These are phyloP conservation scores for Citrus mangshanensis DNA, from an alignment of 345 rosid species.

Conservation along the genomic window DNA sequence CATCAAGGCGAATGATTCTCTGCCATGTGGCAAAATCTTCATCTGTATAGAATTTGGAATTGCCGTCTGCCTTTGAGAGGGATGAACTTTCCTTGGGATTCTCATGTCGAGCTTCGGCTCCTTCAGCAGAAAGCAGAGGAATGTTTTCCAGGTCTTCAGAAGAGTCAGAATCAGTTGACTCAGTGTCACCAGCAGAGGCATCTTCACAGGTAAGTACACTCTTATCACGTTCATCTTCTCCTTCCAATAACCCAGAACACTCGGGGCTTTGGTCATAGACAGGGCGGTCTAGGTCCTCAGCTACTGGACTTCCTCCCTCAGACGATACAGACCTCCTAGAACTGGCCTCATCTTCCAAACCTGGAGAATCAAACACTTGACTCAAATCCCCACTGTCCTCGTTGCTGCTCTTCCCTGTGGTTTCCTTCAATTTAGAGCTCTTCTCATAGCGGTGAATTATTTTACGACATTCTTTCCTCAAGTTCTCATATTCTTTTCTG, in stretches of 20 bases:
- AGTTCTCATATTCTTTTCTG: slow-evolving; percentile 69
- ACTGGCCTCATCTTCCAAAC: slow-evolving; percentile 39
- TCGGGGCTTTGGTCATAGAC: slow-evolving; percentile 10
- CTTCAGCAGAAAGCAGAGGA: slow-evolving; percentile 38
- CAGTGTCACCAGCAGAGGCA: slow-evolving; percentile 44
- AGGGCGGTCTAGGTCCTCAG: slow-evolving; percentile 29
- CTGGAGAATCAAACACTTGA: slow-evolving; percentile 48
- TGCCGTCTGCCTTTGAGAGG: slow-evolving; percentile 28
- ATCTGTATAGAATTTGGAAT: slow-evolving; percentile 33
- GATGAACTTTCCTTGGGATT: slow-evolving; percentile 30
- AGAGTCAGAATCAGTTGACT: slow-evolving; percentile 51
- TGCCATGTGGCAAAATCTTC: slow-evolving; percentile 88
- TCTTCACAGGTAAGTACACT: slow-evolving; percentile 48
- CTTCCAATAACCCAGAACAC: slow-evolving; percentile 31
- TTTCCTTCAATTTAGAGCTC: slow-evolving; percentile 39
- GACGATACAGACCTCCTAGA: slow-evolving; percentile 26
- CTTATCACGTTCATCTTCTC: slow-evolving; percentile 31
- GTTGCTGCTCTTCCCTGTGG: slow-evolving; percentile 31
- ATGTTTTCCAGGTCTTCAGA: slow-evolving; percentile 51
- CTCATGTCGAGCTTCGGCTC: slow-evolving; percentile 24
- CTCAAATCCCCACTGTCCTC: slow-evolving; percentile 40
- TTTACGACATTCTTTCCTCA: slow-evolving; percentile 57
- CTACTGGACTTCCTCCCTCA: slow-evolving; percentile 20
- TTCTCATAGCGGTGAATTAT: slow-evolving; percentile 35
- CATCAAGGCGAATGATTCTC: slow-evolving; percentile 89